Percentiles rank a stretch among this genome's conserved stretches.
phyloP scores from a whole-genome alignment of 169 alveolate genomes.

The Plasmodium reichenowi region DNA sequence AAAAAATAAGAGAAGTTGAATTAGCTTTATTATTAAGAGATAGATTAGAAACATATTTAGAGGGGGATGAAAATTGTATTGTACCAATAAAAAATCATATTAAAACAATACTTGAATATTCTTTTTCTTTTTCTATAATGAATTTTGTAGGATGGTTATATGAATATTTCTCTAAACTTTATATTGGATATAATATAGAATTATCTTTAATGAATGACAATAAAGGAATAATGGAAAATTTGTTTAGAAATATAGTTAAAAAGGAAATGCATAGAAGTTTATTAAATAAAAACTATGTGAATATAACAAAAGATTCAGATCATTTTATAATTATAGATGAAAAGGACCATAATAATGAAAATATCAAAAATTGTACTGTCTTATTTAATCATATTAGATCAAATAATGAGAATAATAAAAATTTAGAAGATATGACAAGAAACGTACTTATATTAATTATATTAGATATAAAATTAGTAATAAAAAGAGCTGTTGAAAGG shows the following conservation, averaged over 20 bases:
- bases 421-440: conserved; percentile 44
- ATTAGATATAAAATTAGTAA: conserved; percentile 83
- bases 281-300: no score
- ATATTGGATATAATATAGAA: conserved; percentile 42
- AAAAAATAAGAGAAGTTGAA: conserved; percentile 78
- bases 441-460: conserved; percentile 78
- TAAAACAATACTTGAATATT: conserved; percentile 34
- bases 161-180: conserved; percentile 79
- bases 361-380: no score
- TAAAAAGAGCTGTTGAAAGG: conserved; percentile 80
- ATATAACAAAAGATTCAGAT: no score
- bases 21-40: conserved; percentile 79
- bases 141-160: conserved; percentile 87
- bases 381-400: no score
- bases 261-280: conserved; percentile 2
- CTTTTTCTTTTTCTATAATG: conserved; percentile 79
- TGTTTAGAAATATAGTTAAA: conserved; percentile 27
- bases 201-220: neutral
- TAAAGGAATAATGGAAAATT: conserved; percentile 58
- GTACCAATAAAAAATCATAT: conserved; percentile 57
- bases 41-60: conserved; percentile 67
- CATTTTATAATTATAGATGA: no score
- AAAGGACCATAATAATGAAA: no score
- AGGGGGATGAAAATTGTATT: conserved; percentile 44
- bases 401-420: neutral